Evolutionary conservation across 768 basidiomycete species (phyloP), one percentile per base, ranked within the genome.

Genomic region (Holtermannia corniformis): DNA sequence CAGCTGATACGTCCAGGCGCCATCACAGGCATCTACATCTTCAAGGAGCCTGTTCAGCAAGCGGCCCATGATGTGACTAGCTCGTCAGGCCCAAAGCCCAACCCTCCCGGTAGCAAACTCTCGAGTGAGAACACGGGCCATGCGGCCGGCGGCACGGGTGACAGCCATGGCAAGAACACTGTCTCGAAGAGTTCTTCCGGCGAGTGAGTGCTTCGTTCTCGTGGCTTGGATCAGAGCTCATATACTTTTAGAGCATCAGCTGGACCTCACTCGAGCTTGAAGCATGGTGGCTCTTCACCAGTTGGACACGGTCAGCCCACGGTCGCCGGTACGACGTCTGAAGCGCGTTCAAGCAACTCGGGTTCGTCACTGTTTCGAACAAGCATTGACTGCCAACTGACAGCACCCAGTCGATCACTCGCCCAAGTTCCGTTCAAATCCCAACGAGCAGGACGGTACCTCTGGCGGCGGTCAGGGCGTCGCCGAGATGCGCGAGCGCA

Each of bases 401-500:
- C 14, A 3, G 7, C 21, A 3, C 37, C 21, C 45, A 63, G 65
- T 64, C 44, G 67, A 70, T 48, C 62, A 66, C 44, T 50, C 59
- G 16, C 49, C 63, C 44, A 58, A 57, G 51, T 52, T 61, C 22
- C 54, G 66, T 5, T 55, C 50, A 1, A 62, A 68, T 25, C 54
- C 68, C 47, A 61, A 61, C 44, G 50, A 54, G 22, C 67, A 67
- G 13, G 69, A 71, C 45, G 69, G 69, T 5, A 58, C 65, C 44
- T 42, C 51, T 5, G 65, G 65, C 7, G 67, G 71, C 23, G 71
- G 71, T 25, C 48, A 56, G 19, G 71, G 71, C 24, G 55, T 70
- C 7, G 64, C 65, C 12, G 68, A 72, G 61, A 72, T 72, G 71
- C 64, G 64, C 50, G 71, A 72, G 58, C 55, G 71, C 41, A 72